A percentile compares a stretch with the other conserved stretches of the same genome.
phyloP scores from a whole-genome alignment of 2,329 filamentous ascomycete species.

The Canariomyces notabilis region DNA sequence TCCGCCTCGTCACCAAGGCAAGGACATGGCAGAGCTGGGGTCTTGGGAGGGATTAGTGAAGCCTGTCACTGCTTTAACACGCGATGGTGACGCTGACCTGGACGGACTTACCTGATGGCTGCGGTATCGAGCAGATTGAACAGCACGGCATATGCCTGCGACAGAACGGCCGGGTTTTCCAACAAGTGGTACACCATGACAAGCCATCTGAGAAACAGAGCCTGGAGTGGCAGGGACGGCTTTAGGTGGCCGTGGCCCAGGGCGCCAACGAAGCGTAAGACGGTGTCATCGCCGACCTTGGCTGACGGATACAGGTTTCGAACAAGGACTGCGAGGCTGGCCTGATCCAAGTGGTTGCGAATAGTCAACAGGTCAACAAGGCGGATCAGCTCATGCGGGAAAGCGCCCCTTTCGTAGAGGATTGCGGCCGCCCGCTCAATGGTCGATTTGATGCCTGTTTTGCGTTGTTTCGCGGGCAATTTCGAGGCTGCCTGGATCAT shows the following conservation, averaged over 20 bases:
- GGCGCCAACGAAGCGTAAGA: constrained; percentile 63
- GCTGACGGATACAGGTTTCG: constrained; percentile 72
- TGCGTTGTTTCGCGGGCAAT: constrained; percentile 61
- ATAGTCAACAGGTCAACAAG: constrained; percentile 63
- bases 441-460: constrained; percentile 55
- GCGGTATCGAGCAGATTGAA: constrained; percentile 81
- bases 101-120: constrained; percentile 55
- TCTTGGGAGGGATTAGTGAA: constrained; percentile 28
- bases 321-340: constrained; percentile 61
- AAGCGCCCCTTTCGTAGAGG: constrained; percentile 64
- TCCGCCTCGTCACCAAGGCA: constrained; percentile 71
- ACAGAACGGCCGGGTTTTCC: constrained; percentile 57
- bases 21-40: constrained; percentile 69
- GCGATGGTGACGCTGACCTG: background rate
- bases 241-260: constrained; percentile 76
- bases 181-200: constrained; percentile 69
- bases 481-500: constrained; percentile 44
- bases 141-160: constrained; percentile 66
- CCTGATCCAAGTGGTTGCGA: constrained; percentile 69
- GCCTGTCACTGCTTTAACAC: background rate
- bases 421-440: constrained; percentile 59
- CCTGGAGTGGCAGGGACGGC: constrained; percentile 65
- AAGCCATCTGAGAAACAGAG: constrained; percentile 70
- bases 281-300: constrained; percentile 53
- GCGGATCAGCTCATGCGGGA: constrained; percentile 52